Evolutionary conservation across 192 early-diverging fungal genomes (phyloP), one percentile per base, ranked within the genome.

Genomic region (Entomortierella lignicola): DNA sequence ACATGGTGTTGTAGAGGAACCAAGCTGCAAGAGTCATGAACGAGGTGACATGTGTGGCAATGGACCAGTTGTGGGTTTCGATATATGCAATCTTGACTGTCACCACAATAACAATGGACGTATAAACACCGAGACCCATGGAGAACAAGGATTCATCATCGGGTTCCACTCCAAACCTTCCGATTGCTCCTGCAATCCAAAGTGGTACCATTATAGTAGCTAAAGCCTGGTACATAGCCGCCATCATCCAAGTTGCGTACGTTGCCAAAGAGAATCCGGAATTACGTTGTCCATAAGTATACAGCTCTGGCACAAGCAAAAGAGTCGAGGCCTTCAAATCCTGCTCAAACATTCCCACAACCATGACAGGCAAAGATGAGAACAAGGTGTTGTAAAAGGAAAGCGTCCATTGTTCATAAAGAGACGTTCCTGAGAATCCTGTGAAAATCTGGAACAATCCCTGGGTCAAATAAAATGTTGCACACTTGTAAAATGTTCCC

Each of bases 401-500:
- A 21, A 95, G 83, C 8, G 91, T 93, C 90, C 90, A 94, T 60
- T 84, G 84, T 82, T 94, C 92, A 63, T 90, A 92, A 60, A 93
- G 61, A 12, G 88, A 88, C 4, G 93, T 92, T 47, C 92, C 93
- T 29, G 90, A 88, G 71, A 87, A 94, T 26, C 92, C 94, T 12
- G 89, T 89, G 69, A 86, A 94, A 54, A 91, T 84, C 82, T 94
- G 92, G 84, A 90, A 94, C 7, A 93, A 72, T 8, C 88, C 87
- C 80, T 94, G 94, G 0, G 92, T 90, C 6, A 87, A 47, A 58
- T 94, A 94, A 63, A 93, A 94, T 10, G 88, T 87, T 80, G 94
- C 91, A 65, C 93, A 91, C 83, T 96, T 96, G 87, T 95, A 95
- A 74, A 96, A 93, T 21, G 93, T 94, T n/a, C 92, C 93, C 81